A percentile compares a stretch with the other conserved stretches of the same genome.
Conservation (phyloP, 345 rosid species). For the Orychophragmus violaceus region DNA sequence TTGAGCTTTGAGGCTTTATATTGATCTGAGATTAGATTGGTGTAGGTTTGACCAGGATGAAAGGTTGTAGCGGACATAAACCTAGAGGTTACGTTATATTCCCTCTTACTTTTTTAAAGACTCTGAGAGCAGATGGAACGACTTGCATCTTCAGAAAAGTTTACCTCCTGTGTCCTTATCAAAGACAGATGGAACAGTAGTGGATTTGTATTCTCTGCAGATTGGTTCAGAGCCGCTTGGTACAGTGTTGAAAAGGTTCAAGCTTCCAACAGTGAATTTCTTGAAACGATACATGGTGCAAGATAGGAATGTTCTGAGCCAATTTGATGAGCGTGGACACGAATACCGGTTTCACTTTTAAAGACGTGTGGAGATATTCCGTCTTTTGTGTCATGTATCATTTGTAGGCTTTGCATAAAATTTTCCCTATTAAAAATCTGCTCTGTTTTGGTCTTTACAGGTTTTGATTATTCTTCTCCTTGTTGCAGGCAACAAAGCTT, state of each 20-base stretch:
- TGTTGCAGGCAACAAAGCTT: constrained; percentile 15
- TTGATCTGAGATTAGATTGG: neutral
- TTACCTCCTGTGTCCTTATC: neutral
- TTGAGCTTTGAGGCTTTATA: neutral
- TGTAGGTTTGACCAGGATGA: neutral
- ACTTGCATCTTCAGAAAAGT: neutral
- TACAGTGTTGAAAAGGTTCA: no score
- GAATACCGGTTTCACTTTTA: neutral
- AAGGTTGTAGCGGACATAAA: neutral
- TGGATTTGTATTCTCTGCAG: neutral
- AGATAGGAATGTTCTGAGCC: neutral
- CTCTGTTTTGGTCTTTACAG: constrained; percentile 5
- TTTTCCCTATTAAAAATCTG: neutral
- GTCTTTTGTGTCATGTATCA: neutral
- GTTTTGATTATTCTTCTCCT: constrained; percentile 16
- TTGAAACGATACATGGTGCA: neutral
- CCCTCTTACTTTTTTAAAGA: neutral
- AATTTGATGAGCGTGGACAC: constrained; percentile 4
- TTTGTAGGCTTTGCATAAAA: constrained; percentile 4
- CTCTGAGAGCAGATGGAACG: neutral
- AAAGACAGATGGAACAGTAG: neutral
- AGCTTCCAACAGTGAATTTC: neutral
- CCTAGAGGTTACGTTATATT: constrained; percentile 1
- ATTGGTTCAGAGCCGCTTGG: no score
- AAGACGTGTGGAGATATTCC: neutral